Evolutionary conservation across 208 protist genomes (phyloP).

Genomic region (Leishmania arabica): DNA sequence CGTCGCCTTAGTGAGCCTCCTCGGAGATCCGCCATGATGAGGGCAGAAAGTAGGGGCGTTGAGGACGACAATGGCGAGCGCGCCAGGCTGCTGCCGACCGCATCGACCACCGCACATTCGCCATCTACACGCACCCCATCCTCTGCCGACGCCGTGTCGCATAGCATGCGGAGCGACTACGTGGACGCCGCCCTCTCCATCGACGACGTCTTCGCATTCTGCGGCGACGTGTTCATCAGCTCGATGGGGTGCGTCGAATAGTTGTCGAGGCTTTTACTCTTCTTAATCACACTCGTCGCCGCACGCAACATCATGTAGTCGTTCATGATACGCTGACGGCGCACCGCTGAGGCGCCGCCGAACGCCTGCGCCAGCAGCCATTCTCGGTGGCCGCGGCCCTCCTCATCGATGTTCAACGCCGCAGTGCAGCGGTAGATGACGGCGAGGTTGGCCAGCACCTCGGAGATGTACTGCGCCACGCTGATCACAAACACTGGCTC

Average conservation of each 20-base stretch:
- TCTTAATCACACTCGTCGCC: constrained; percentile 33
- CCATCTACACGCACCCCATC: constrained; percentile 10
- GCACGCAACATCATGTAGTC: constrained; percentile 33
- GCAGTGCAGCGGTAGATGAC: constrained; percentile 76
- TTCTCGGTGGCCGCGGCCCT: constrained; percentile 52
- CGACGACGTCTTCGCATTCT: constrained; percentile 18
- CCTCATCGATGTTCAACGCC: constrained; percentile 55
- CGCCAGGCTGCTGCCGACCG: neutral
- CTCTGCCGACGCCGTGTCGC: neutral
- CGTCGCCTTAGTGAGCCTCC: neutral
- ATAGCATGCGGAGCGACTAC: neutral
- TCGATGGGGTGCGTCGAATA: constrained; percentile 77
- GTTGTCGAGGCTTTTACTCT: constrained; percentile 38
- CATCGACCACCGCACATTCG: neutral
- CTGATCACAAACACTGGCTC: constrained; percentile 46
- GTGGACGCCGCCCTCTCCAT: neutral
- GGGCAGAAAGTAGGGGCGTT: neutral
- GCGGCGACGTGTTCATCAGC: constrained; percentile 65
- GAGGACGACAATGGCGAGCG: neutral
- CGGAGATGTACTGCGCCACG: constrained; percentile 57
- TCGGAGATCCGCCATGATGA: neutral
- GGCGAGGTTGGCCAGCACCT: constrained; percentile 73
- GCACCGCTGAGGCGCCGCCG: constrained; percentile 47
- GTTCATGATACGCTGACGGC: constrained; percentile 42
- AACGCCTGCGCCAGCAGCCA: constrained; percentile 81